phyloP scores from a whole-genome alignment of 1,284 basidiomycete species.

The Gymnopus androsaceus region DNA sequence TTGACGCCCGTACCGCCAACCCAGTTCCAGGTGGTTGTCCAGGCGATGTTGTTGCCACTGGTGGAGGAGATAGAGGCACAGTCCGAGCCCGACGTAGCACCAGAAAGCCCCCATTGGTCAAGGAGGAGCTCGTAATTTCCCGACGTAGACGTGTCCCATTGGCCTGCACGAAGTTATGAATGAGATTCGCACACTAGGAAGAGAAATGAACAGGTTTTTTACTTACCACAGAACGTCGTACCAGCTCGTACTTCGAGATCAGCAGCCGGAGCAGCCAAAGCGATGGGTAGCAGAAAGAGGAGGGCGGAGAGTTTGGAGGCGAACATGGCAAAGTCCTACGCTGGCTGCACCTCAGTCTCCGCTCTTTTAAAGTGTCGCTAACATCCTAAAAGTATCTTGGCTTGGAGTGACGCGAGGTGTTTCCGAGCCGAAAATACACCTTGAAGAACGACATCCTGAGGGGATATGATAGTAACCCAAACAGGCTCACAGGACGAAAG shows the following conservation, averaged over 20 bases:
- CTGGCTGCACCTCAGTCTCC: too few species aligned
- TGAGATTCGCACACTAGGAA: neutral
- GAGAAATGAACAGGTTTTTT: neutral
- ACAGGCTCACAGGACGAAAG: neutral
- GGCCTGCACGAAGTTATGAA: slow-evolving; percentile 8
- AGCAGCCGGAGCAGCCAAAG: slow-evolving; percentile 30
- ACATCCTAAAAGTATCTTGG: neutral
- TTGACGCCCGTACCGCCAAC: slow-evolving; percentile 53
- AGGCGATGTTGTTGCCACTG: slow-evolving; percentile 47
- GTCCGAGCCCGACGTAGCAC: slow-evolving; percentile 47
- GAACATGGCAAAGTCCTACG: slow-evolving; percentile 8
- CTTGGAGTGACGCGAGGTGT: neutral
- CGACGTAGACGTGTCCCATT: slow-evolving; percentile 18
- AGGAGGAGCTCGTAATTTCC: slow-evolving; percentile 16
- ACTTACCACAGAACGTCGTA: slow-evolving; percentile 22
- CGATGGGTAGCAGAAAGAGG: slow-evolving; percentile 28
- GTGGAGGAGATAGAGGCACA: slow-evolving; percentile 53
- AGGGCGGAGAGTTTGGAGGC: slow-evolving; percentile 23
- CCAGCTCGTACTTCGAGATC: slow-evolving; percentile 31
- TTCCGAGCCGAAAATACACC: neutral
- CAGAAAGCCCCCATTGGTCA: slow-evolving; percentile 18
- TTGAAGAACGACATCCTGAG: too few species aligned
- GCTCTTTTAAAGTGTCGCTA: too few species aligned
- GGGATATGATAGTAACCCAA: neutral
- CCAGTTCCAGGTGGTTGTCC: slow-evolving; percentile 61